A percentile compares a stretch with the other conserved stretches of the same genome.
Conservation (phyloP, 805 yeast genomes). For the Saccharomycopsis babjevae region DNA sequence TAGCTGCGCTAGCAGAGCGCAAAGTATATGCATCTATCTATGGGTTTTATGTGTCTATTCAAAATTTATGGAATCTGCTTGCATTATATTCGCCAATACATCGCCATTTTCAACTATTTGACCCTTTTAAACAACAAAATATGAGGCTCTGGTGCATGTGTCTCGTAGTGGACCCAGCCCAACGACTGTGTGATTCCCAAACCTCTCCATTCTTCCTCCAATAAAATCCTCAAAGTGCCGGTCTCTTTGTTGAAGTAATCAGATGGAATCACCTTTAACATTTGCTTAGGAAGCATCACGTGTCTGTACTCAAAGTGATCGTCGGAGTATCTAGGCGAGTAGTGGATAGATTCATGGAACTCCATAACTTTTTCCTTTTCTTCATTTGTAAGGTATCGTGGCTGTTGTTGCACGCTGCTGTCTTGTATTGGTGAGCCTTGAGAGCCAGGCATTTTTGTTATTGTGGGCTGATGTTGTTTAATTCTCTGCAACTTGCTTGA, state of each 20-base stretch:
- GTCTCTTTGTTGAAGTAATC: slow-evolving; percentile 91
- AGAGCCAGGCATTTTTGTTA: neutral
- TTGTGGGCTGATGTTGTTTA: neutral
- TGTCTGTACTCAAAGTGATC: slow-evolving; percentile 90
- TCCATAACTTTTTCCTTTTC: slow-evolving; percentile 84
- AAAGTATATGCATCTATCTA: neutral
- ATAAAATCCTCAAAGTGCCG: slow-evolving; percentile 80
- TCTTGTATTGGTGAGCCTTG: neutral
- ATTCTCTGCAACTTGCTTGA: neutral
- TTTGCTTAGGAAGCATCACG: slow-evolving; percentile 91
- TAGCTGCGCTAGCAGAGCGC: no score
- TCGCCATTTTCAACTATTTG: neutral
- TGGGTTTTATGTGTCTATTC: neutral
- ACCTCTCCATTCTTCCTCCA: slow-evolving; percentile 98
- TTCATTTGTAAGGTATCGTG: slow-evolving; percentile 61
- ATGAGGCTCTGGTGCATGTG: slow-evolving; percentile 98
- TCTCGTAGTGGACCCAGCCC: slow-evolving; percentile 97
- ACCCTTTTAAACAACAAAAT: slow-evolving; percentile 63
- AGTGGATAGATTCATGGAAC: slow-evolving; percentile 89
- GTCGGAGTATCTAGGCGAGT: slow-evolving; percentile 87
- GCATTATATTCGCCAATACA: neutral
- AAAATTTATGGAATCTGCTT: neutral
- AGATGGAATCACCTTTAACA: slow-evolving; percentile 87
- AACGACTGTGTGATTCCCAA: slow-evolving; percentile 93
- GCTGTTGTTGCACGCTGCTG: slow-evolving; percentile 1